Percentiles rank a stretch among this genome's conserved stretches.
phyloP scores from a whole-genome alignment of 2,329 filamentous ascomycete genomes.

The Ophiognomonia clavigignenti-juglandacearum region DNA sequence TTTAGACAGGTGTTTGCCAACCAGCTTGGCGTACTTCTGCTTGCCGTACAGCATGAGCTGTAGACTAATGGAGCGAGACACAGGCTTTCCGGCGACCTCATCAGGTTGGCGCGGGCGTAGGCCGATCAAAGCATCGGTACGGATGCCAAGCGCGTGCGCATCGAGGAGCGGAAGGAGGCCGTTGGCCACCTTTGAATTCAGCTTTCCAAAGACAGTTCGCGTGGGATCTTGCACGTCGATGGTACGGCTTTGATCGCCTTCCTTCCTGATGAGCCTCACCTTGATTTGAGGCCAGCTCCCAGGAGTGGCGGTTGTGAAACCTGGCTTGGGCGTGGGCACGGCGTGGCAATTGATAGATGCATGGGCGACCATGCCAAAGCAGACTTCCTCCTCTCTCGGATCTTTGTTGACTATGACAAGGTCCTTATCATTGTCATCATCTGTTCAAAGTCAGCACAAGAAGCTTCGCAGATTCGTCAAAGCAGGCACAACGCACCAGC shows the following conservation, averaged over 20 bases:
- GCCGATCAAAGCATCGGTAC: conserved; percentile 67
- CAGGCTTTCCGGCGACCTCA: conserved; percentile 60
- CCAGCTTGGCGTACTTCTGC: conserved; percentile 52
- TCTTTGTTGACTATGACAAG: conserved; percentile 46
- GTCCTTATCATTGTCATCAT: conserved; percentile 53
- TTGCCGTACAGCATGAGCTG: conserved; percentile 78
- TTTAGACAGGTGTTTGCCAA: conserved; percentile 4
- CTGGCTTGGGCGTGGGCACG: conserved; percentile 66
- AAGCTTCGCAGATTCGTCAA: not conserved
- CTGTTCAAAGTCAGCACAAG: conserved; percentile 23
- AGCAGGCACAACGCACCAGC: conserved; percentile 31
- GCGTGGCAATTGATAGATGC: conserved; percentile 61
- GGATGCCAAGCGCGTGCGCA: conserved; percentile 55
- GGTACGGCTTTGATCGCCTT: conserved; percentile 48
- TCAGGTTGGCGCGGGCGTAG: conserved; percentile 55
- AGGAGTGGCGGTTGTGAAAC: conserved; percentile 52
- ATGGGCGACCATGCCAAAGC: conserved; percentile 71
- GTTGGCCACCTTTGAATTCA: conserved; percentile 63
- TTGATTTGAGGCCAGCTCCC: conserved; percentile 69
- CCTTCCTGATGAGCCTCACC: conserved; percentile 59
- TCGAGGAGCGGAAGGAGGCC: conserved; percentile 73
- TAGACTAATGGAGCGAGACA: conserved; percentile 58
- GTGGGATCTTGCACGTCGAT: conserved; percentile 73
- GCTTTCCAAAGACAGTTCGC: conserved; percentile 66
- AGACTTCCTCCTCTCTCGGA: conserved; percentile 66